phyloP scores from a whole-genome alignment of 2,329 filamentous ascomycete species.

The Ustilaginoidea virens region DNA sequence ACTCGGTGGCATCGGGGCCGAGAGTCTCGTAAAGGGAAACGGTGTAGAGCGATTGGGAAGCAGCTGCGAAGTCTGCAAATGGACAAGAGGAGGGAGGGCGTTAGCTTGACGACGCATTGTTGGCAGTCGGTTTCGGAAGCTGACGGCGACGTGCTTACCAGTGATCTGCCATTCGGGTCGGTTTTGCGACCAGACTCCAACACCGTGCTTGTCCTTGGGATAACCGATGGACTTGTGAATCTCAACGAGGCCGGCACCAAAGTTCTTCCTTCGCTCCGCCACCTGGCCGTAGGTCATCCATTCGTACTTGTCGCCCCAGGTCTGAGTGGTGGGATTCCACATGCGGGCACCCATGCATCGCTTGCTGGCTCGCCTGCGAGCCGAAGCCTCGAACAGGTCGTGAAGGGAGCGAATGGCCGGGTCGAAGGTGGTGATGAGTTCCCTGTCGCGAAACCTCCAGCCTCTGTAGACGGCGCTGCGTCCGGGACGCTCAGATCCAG shows the following conservation, averaged over 20 bases:
- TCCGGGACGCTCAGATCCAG: constrained; percentile 57
- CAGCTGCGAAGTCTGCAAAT: constrained; percentile 61
- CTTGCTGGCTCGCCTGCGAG: constrained; percentile 45
- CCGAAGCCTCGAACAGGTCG: constrained; percentile 63
- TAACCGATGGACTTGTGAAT: constrained; percentile 62
- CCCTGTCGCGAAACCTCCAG: constrained; percentile 58
- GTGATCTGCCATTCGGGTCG: constrained; percentile 77
- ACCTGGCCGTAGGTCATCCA: constrained; percentile 76
- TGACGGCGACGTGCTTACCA: constrained; percentile 26
- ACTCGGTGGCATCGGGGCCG: constrained; percentile 80
- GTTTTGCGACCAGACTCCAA: constrained; percentile 80
- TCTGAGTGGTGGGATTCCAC: constrained; percentile 60
- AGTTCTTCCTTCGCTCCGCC: constrained; percentile 63
- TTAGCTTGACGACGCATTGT: too few relatives aligned
- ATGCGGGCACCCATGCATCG: constrained; percentile 67
- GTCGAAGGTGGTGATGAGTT: constrained; percentile 56
- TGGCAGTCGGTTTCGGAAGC: background rate
- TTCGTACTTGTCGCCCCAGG: constrained; percentile 57
- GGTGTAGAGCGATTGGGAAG: constrained; percentile 75
- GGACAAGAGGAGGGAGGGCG: too few relatives aligned
- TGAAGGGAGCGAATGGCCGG: constrained; percentile 57
- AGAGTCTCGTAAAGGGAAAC: constrained; percentile 96
- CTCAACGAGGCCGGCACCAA: constrained; percentile 75
- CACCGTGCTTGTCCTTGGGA: constrained; percentile 44
- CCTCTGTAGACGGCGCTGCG: constrained; percentile 70